These are phyloP conservation scores for Puccinia triticina DNA, from an alignment of 1,284 basidiomycete species.

Conservation along the genomic window DNA sequence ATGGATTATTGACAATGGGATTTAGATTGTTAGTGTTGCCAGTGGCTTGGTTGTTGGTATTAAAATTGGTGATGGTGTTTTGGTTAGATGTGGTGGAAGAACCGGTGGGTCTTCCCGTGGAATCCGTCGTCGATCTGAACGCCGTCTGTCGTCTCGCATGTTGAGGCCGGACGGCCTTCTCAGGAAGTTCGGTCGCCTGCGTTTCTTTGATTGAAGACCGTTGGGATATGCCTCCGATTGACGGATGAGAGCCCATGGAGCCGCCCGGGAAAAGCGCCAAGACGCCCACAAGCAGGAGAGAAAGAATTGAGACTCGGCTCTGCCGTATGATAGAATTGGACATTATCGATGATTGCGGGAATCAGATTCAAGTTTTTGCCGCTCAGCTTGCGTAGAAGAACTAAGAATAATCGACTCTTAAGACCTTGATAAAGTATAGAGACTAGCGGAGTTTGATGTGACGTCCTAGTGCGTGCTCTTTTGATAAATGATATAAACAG, in stretches of 20 bases:
- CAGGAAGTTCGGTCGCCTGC: background rate
- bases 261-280: background rate
- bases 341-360: background rate
- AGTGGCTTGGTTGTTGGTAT: background rate
- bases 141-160: background rate
- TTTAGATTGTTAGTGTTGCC: no score
- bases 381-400: background rate
- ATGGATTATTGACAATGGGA: no score
- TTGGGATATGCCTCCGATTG: background rate
- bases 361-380: background rate
- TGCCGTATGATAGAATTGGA: background rate
- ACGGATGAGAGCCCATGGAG: background rate
- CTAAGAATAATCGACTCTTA: background rate
- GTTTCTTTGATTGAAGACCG: background rate
- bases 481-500: background rate
- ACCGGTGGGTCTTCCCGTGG: background rate
- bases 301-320: background rate
- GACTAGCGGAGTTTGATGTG: background rate
- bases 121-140: no score
- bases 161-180: background rate
- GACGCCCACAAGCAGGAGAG: background rate
- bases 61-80: background rate
- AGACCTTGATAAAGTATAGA: background rate
- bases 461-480: background rate
- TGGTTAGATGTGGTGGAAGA: background rate